Percentiles rank a stretch among this genome's conserved stretches.
These are phyloP conservation scores for Myrica gale DNA, from an alignment of 306 rosid species.

Conservation along the genomic window DNA sequence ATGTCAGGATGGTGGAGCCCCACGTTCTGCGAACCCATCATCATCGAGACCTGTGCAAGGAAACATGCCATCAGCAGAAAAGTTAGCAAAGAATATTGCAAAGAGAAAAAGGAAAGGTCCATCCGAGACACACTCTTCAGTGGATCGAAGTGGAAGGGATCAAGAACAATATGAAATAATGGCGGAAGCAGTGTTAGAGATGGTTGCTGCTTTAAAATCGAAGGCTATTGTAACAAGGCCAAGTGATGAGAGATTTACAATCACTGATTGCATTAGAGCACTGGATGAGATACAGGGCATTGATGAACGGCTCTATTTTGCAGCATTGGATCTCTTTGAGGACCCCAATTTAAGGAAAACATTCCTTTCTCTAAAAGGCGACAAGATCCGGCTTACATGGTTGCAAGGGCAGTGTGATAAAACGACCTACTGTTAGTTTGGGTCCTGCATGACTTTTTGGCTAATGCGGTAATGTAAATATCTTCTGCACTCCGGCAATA, in stretches of 20 bases:
- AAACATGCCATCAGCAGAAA: constrained; percentile 37
- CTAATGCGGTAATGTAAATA: not conserved
- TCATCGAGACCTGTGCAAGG: constrained; percentile 36
- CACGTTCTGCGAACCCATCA: constrained; percentile 39
- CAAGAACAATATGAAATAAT: constrained; percentile 52
- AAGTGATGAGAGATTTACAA: constrained; percentile 56
- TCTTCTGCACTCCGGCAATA: not conserved
- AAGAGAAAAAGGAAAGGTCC: constrained; percentile 69
- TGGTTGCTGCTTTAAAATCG: constrained; percentile 62
- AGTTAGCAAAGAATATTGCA: constrained; percentile 35
- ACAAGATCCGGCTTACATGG: constrained; percentile 57
- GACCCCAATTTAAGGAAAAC: constrained; percentile 65
- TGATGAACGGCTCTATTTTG: constrained; percentile 56
- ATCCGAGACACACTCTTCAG: constrained; percentile 40
- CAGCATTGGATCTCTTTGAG: constrained; percentile 76
- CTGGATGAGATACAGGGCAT: constrained; percentile 66
- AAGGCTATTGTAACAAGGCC: constrained; percentile 37
- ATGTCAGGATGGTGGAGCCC: constrained; percentile 43
- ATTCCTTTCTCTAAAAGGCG: constrained; percentile 61
- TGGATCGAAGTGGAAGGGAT: constrained; percentile 36
- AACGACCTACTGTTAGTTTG: constrained; percentile 21
- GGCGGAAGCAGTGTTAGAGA: constrained; percentile 62
- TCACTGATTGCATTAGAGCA: constrained; percentile 67
- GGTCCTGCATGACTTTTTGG: not conserved
- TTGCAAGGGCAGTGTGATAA: constrained; percentile 61